A percentile compares a stretch with the other conserved stretches of the same genome.
Conservation (phyloP, 2,329 filamentous ascomycete species). For the Trichoderma koningii region DNA sequence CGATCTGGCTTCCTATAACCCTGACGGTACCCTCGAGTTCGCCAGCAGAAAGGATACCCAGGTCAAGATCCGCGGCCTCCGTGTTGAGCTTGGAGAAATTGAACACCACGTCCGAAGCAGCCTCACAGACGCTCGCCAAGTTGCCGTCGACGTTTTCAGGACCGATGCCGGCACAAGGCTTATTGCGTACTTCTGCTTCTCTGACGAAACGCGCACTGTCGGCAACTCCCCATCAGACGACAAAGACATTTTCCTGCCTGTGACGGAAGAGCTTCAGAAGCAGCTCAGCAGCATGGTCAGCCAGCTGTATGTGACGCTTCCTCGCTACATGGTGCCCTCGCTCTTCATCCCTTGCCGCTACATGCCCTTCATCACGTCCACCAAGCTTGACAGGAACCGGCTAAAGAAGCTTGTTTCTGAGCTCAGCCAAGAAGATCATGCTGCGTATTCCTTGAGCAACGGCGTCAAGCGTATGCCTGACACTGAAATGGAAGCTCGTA, state of each 20-base stretch:
- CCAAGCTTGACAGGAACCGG: conserved; percentile 28
- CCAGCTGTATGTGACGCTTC: conserved; percentile 18
- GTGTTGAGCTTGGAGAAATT: conserved; percentile 48
- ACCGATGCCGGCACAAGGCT: not conserved
- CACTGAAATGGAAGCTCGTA: conserved; percentile 23
- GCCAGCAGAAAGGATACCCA: conserved; percentile 57
- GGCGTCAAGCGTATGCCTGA: conserved; percentile 26
- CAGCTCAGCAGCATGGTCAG: conserved; percentile 19
- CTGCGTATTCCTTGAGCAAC: conserved; percentile 6
- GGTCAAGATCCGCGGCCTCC: conserved; percentile 58
- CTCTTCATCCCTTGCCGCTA: conserved; percentile 28
- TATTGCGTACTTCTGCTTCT: conserved; percentile 15
- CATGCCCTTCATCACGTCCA: conserved; percentile 30
- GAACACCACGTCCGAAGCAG: conserved; percentile 26
- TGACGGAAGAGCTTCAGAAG: conserved; percentile 21
- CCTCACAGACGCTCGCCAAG: conserved; percentile 13
- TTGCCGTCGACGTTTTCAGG: conserved; percentile 23
- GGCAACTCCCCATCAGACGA: not conserved
- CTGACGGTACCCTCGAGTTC: conserved; percentile 44
- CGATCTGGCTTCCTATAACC: conserved; percentile 47
- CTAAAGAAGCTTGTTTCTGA: conserved; percentile 9
- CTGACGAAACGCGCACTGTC: conserved; percentile 1
- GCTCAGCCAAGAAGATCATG: conserved; percentile 16
- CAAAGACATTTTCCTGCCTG: conserved; percentile 27
- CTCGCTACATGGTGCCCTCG: conserved; percentile 31